Conservation (phyloP, 768 basidiomycete genomes). For the Tulasnella calospora region DNA sequence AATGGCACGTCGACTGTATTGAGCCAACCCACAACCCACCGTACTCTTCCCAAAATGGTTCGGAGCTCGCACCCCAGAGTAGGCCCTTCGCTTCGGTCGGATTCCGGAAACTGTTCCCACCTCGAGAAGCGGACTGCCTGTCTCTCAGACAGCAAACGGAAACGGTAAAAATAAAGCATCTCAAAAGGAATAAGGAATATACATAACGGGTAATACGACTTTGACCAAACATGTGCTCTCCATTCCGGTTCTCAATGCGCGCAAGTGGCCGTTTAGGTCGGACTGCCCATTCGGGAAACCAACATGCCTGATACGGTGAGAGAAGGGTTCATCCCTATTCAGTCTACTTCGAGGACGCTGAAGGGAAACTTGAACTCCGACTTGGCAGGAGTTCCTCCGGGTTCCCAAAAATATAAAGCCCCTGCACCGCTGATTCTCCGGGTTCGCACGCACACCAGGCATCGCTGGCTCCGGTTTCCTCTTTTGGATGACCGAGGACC, state of each 20-base stretch:
- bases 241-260: background rate
- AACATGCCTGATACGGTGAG: background rate
- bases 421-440: background rate
- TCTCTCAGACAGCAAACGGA: background rate
- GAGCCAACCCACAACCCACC: background rate
- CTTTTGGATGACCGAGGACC: background rate
- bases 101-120: background rate
- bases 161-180: too few relatives aligned
- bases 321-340: background rate
- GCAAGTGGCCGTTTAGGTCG: background rate
- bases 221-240: background rate
- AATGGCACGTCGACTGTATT: background rate
- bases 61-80: background rate
- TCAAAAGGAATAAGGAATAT: background rate
- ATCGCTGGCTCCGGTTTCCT: background rate
- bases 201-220: background rate
- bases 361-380: background rate
- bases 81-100: background rate
- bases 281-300: background rate
- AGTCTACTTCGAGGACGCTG: background rate
- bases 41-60: background rate
- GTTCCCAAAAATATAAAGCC: background rate
- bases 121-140: background rate
- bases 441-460: background rate
- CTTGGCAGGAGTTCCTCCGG: background rate